These are phyloP conservation scores for Cryptomeria japonica DNA, from an alignment of 75 land plant genomes.

Conservation along the genomic window DNA sequence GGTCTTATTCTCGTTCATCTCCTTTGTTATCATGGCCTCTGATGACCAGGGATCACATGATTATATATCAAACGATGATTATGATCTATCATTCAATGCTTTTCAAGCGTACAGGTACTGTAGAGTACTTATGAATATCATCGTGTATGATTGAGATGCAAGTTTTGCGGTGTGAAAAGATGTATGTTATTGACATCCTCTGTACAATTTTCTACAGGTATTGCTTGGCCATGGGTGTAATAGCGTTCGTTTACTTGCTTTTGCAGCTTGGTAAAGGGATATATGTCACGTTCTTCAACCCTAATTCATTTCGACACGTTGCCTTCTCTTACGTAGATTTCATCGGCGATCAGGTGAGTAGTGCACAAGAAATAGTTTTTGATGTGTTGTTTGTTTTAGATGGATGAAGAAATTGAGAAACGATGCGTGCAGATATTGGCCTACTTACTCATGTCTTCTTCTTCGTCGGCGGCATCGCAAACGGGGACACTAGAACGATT, in stretches of 20 bases:
- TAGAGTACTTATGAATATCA: background rate
- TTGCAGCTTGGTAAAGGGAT: background rate
- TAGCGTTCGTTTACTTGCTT: background rate
- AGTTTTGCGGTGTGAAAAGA: no score
- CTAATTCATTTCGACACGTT: background rate
- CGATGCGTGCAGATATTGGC: background rate
- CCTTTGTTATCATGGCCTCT: constrained; percentile 7
- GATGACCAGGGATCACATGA: background rate
- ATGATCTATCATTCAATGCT: no score
- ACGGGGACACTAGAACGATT: background rate
- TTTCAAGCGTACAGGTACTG: background rate
- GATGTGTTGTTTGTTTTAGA: background rate
- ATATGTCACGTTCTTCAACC: background rate
- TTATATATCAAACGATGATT: no score
- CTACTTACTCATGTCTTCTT: background rate
- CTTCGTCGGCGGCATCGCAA: background rate
- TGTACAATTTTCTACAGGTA: background rate
- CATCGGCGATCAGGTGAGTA: background rate
- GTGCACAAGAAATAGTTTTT: background rate
- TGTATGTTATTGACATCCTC: background rate
- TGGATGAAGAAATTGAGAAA: background rate
- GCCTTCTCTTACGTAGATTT: background rate
- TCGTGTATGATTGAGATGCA: no score
- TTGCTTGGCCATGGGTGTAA: background rate
- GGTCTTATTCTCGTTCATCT: background rate